Percentiles rank a stretch among this genome's conserved stretches.
Evolutionary conservation across 1,284 basidiomycete genomes (phyloP).

Genomic region (Fomitopsis pinicola): DNA sequence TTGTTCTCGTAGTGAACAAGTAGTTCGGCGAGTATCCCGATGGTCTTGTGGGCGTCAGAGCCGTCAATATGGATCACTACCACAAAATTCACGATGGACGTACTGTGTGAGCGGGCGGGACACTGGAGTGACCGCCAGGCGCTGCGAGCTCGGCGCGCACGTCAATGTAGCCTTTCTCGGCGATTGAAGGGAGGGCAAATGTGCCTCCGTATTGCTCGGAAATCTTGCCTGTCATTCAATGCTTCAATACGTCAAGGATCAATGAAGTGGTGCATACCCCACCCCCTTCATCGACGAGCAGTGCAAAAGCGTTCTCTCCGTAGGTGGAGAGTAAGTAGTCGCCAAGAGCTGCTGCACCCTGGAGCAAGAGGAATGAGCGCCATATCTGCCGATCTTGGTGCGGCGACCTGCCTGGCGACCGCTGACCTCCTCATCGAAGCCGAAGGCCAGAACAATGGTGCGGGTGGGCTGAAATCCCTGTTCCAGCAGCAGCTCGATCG

Average conservation of each 20-base stretch:
- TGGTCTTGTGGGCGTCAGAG: conserved; percentile 31
- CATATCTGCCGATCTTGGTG: neutral
- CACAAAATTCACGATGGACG: conserved; percentile 6
- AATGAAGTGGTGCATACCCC: conserved; percentile 10
- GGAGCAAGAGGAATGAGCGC: neutral
- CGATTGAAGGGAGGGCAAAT: conserved; percentile 48
- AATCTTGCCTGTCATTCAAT: conserved; percentile 29
- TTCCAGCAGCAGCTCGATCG: conserved; percentile 52
- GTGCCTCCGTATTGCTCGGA: conserved; percentile 31
- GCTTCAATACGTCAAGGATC: neutral
- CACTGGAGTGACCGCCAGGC: conserved; percentile 65
- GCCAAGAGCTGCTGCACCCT: conserved; percentile 48
- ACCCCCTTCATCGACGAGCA: conserved; percentile 53
- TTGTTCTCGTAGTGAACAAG: conserved; percentile 48
- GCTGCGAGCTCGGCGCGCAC: conserved; percentile 49
- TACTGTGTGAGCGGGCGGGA: conserved; percentile 55
- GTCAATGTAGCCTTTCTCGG: conserved; percentile 66
- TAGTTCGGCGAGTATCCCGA: conserved; percentile 51
- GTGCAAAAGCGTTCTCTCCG: conserved; percentile 48
- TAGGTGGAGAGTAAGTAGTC: conserved; percentile 44
- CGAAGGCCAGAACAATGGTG: conserved; percentile 57
- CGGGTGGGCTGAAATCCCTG: conserved; percentile 48
- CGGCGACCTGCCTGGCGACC: conserved; percentile 36
- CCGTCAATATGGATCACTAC: neutral
- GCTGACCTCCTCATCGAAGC: conserved; percentile 68